phyloP scores from a whole-genome alignment of 164 flowering plant species.

The Berberis thunbergii region DNA sequence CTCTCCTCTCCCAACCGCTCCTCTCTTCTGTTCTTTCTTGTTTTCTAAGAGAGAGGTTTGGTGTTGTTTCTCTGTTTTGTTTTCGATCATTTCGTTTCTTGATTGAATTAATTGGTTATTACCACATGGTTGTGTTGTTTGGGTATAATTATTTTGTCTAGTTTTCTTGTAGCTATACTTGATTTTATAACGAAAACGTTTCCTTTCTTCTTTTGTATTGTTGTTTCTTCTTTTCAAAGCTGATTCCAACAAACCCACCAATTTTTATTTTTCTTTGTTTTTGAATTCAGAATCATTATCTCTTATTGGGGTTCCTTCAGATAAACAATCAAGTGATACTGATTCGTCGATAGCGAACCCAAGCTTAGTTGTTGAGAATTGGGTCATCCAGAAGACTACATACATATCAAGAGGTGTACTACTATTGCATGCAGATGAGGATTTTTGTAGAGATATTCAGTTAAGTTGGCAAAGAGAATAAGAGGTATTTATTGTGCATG shows the following conservation, averaged over 20 bases:
- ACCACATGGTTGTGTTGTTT: too few species aligned
- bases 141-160: too few species aligned
- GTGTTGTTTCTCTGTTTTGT: background rate
- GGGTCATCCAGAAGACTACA: too few species aligned
- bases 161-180: too few species aligned
- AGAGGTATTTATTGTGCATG: background rate
- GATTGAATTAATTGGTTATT: too few species aligned
- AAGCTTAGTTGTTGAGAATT: too few species aligned
- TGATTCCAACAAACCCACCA: background rate
- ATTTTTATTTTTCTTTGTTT: background rate
- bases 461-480: conserved; percentile 4
- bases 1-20: background rate
- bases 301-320: too few species aligned
- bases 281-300: background rate
- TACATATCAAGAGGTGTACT: too few species aligned
- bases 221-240: background rate
- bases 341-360: too few species aligned
- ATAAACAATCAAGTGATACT: too few species aligned
- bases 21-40: background rate
- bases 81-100: too few species aligned
- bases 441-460: background rate
- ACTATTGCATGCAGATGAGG: too few species aligned
- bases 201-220: background rate
- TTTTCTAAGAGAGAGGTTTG: conserved; percentile 6
- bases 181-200: background rate